Evolutionary conservation across 2,329 filamentous ascomycete genomes (phyloP).

Genomic region (Aspergillus persii): DNA sequence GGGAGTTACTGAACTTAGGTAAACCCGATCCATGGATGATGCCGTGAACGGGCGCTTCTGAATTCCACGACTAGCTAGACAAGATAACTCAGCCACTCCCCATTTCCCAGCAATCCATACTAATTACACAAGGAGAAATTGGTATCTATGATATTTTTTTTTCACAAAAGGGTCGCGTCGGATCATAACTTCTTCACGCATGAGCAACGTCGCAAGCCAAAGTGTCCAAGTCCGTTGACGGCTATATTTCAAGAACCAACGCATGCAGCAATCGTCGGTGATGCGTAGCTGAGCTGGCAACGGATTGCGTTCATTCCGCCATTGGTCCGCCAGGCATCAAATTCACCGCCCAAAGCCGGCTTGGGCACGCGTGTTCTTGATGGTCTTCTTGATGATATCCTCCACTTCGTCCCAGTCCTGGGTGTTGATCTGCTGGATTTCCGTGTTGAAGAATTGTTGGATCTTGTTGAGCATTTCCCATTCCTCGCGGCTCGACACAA

Average conservation of each 20-base stretch:
- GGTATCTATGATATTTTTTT: constrained; percentile 33
- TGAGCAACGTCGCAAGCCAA: constrained; percentile 1
- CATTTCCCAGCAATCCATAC: too few species aligned
- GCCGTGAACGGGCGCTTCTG: too few species aligned
- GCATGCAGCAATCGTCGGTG: not conserved
- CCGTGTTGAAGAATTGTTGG: constrained; percentile 73
- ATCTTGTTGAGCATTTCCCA: constrained; percentile 79
- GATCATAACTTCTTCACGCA: constrained; percentile 31
- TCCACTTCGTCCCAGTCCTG: constrained; percentile 91
- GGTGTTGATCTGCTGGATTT: constrained; percentile 76
- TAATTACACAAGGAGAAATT: constrained; percentile 4
- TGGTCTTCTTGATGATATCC: constrained; percentile 73
- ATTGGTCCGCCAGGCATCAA: not conserved
- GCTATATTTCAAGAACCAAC: not conserved
- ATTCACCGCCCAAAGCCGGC: constrained; percentile 29
- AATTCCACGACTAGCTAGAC: too few species aligned
- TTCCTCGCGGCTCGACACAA: constrained; percentile 82
- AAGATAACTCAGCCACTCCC: too few species aligned
- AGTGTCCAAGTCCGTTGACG: too few species aligned
- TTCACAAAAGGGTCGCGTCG: constrained; percentile 16
- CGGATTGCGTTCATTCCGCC: not conserved
- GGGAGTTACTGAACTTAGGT: too few species aligned
- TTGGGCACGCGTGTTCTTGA: constrained; percentile 57
- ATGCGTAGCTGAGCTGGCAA: not conserved
- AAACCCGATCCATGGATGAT: too few species aligned